A percentile compares a stretch with the other conserved stretches of the same genome.
phyloP scores from a whole-genome alignment of 2,329 filamentous ascomycete species.

The Sclerotinia glacialis region DNA sequence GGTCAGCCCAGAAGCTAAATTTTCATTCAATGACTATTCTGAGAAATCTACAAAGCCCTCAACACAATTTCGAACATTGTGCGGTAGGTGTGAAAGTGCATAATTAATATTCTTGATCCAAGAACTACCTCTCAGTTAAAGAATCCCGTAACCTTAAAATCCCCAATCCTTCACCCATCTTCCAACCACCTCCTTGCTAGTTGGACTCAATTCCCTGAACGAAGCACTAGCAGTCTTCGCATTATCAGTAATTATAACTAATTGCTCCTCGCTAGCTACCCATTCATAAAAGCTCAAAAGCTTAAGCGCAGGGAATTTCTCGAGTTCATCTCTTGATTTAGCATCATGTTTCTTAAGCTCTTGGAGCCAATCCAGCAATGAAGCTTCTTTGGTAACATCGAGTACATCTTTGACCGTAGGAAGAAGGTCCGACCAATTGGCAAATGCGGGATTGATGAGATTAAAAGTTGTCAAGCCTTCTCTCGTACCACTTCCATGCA shows the following conservation, averaged over 20 bases:
- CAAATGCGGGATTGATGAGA: background rate
- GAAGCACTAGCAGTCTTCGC: slow-evolving; percentile 31
- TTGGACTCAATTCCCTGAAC: slow-evolving; percentile 32
- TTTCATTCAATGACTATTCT: background rate
- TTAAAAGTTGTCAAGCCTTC: background rate
- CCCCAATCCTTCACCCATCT: slow-evolving; percentile 41
- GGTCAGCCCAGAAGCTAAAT: background rate
- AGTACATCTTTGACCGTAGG: background rate
- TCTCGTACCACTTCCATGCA: background rate
- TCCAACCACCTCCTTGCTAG: slow-evolving; percentile 39
- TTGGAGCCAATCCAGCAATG: background rate
- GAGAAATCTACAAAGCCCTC: background rate
- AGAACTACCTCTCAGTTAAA: background rate
- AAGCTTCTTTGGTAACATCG: background rate
- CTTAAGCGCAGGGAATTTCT: slow-evolving; percentile 50
- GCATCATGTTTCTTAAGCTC: background rate
- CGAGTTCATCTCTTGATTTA: slow-evolving; percentile 41
- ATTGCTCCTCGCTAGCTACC: slow-evolving; percentile 27
- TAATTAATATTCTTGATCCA: background rate
- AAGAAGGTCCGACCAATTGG: background rate
- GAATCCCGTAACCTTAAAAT: slow-evolving; percentile 15
- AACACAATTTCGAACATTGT: background rate
- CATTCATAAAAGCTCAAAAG: slow-evolving; percentile 42
- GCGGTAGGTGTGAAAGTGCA: background rate
- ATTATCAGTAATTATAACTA: slow-evolving; percentile 17